These are phyloP conservation scores for Metschnikowia cerradonensis DNA, from an alignment of 805 yeast genomes.

Conservation along the genomic window DNA sequence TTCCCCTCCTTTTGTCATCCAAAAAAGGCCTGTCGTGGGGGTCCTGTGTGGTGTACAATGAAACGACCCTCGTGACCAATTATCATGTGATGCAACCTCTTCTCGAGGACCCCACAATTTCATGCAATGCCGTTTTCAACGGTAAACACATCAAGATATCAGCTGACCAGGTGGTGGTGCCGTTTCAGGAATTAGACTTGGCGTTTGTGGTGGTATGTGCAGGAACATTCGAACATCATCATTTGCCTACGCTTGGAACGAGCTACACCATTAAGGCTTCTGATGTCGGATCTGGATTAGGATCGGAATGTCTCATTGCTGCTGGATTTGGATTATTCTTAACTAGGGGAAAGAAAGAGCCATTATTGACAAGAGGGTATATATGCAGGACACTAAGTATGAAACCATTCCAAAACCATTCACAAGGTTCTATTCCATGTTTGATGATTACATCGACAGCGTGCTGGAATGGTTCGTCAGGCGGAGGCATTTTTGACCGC, in stretches of 20 bases:
- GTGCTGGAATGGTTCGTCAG: slow-evolving; percentile 52
- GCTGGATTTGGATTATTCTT: slow-evolving; percentile 41
- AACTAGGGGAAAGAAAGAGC: slow-evolving; percentile 17
- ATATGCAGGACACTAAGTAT: slow-evolving; percentile 20
- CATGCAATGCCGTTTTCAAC: slow-evolving; percentile 5
- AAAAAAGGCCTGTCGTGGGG: slow-evolving; percentile 34
- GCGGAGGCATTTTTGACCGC: slow-evolving; percentile 38
- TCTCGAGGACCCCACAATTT: slow-evolving; percentile 1
- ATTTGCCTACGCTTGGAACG: background rate
- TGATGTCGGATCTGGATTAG: slow-evolving; percentile 3
- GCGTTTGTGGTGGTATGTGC: slow-evolving; percentile 30
- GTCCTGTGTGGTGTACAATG: slow-evolving; percentile 34
- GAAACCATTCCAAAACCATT: slow-evolving; percentile 5
- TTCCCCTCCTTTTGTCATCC: background rate
- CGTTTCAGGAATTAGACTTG: slow-evolving; percentile 33
- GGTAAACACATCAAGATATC: slow-evolving; percentile 7
- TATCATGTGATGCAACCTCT: slow-evolving; percentile 35
- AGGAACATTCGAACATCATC: background rate
- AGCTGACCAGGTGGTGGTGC: slow-evolving; percentile 23
- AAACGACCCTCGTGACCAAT: slow-evolving; percentile 36
- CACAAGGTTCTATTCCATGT: slow-evolving; percentile 6
- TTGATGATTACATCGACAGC: slow-evolving; percentile 38
- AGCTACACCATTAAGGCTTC: slow-evolving; percentile 9
- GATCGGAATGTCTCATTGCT: slow-evolving; percentile 19
- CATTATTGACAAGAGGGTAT: slow-evolving; percentile 33